Base-by-base conservation (phyloP, 148 eudicot species). In the Rhododendron kiyosumense region DNA sequence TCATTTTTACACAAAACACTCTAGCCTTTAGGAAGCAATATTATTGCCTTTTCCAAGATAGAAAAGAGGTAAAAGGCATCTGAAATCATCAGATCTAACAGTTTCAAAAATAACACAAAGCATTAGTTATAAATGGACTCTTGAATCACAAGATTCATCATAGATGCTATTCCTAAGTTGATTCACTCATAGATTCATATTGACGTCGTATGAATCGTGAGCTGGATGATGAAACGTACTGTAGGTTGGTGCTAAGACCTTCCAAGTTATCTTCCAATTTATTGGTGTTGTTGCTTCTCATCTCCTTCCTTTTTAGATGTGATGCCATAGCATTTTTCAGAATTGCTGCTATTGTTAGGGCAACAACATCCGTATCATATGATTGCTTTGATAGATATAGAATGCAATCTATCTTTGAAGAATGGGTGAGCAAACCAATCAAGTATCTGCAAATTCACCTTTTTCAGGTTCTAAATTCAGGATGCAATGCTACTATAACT, bases 391-490 rank as follows among this genome's bases (percentile, higher is more conserved):
- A 22, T 45, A 17, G 79, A 36, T 81, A 61, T 41, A 74, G 48
- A 12, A n/a, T 26, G 78, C 36, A 67, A 36, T 69, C 41, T 32
- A 3, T 1, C 32, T 46, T 20, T 51, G 69, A 59, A 57, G 22
- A 11, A 28, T 81, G 34, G 76, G 3, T 17, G 82, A 24, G 17
- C 28, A 57, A 65, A 48, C 83, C 36, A 69, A 86, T 78, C 11
- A n/a, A 78, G 41, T 34, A 41, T 26, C 51, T 83, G 76, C 22
- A 18, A 86, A 36, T 84, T 87, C n/a, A 61, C 54, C 30, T 81
- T 15, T 84, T 73, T 46, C 90, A 93, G 99, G 93, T 89, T 32
- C 67, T 86, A 48, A 90, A 91, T 85, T 71, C 83, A 28, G 96
- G 94, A 89, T 84, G 83, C 63, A 85, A 85, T 87, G 85, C 90